These are phyloP conservation scores for Alternaria rosae DNA, from an alignment of 2,329 filamentous ascomycete genomes.

Conservation along the genomic window DNA sequence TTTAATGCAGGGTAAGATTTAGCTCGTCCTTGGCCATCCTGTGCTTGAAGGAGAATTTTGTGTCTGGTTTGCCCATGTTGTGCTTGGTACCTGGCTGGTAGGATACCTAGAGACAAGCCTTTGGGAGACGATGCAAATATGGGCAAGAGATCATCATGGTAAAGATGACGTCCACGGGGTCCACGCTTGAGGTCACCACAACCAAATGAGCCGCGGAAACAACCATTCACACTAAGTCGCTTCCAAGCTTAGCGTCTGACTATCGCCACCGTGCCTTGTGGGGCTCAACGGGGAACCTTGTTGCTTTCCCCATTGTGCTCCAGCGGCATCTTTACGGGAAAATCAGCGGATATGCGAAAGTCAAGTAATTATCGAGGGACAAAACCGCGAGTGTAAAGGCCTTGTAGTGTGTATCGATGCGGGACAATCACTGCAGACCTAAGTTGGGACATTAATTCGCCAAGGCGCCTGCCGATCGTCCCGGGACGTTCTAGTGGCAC, in stretches of 20 bases:
- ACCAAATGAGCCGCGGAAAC: conserved; percentile 1
- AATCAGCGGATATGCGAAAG: conserved; percentile 1
- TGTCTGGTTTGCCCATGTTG: not conserved
- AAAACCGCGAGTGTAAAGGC: not conserved
- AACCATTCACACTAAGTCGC: not conserved
- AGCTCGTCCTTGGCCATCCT: not conserved
- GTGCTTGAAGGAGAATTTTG: not conserved
- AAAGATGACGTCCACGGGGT: conserved; percentile 5
- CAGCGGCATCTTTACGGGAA: conserved; percentile 3
- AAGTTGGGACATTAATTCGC: too few species aligned
- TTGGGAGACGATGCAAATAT: not conserved
- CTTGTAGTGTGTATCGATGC: not conserved
- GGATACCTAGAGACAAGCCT: not conserved
- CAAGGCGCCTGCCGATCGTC: conserved; percentile 22
- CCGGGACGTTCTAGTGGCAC: conserved; percentile 17
- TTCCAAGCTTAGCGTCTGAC: conserved; percentile 1
- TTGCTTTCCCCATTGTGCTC: conserved; percentile 15
- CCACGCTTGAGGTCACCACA: not conserved
- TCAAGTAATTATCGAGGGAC: not conserved
- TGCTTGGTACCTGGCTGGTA: not conserved
- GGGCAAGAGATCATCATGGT: not conserved
- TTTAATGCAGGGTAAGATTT: not conserved
- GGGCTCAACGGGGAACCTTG: conserved; percentile 9
- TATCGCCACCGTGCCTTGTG: conserved; percentile 10
- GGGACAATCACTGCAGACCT: not conserved